Evolutionary conservation across 768 basidiomycete species (phyloP), one percentile per base, ranked within the genome.

Genomic region (Dacryopinax primogenitus): DNA sequence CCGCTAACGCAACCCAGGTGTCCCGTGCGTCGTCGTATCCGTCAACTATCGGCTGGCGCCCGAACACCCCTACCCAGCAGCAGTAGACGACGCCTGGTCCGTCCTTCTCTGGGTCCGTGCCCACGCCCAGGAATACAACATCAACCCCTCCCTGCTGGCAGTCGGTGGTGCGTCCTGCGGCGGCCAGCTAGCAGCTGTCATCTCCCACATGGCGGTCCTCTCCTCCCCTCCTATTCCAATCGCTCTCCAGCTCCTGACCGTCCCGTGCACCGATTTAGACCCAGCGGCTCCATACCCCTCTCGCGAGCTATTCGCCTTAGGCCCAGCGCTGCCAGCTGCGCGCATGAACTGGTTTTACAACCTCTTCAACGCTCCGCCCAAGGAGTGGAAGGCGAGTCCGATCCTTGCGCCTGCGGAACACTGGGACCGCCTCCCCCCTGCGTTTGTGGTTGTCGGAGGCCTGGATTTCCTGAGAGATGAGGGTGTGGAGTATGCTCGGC

Each of bases 111-210:
- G 86, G 85, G 80, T 86, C 1, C 69, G 80, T 65, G 69, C 71
- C 47, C 73, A 84, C 33, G 87, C 84, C 1, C 72, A 74, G 21
- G 69, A 71, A 1, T 71, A 76, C 21, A 74, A 76, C 33, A 76
- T 83, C 41, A 78, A 88, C 69, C 73, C 75, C 11, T 72, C 72
- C n/a, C 77, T 78, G 64, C 80, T 89, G 62, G 85, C 86, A 1
- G 83, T 88, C 1, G 87, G 87, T 1, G 88, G 88, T 6, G 84
- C 85, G 3, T 88, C 86, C 16, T 86, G 87, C 64, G 87, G 87
- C 2, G 86, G 84, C 0, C 87, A 89, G 69, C 78, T 89, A 1
- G 86, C 87, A 0, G 81, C 85, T 0, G 79, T 86, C 62, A 74
- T 86, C 1, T 77, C 86, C 0, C 81, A 87, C 73, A 86, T 85